Evolutionary conservation across 768 basidiomycete species (phyloP).

Genomic region (Podaxis pistillaris): DNA sequence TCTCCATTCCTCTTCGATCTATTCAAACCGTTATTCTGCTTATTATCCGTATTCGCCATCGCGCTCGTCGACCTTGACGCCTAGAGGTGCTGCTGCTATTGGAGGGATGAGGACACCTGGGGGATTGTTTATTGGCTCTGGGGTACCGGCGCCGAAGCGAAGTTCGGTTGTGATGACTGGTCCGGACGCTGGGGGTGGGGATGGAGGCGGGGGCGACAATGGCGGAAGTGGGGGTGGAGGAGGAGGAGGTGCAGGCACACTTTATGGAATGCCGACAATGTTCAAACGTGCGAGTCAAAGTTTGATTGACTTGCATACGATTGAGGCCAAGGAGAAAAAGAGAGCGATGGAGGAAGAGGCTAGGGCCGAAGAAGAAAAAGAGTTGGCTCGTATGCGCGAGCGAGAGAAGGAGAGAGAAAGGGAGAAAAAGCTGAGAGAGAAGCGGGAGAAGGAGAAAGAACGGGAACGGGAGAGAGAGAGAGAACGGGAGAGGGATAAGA

Average conservation of each 20-base stretch:
- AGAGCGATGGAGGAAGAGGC: constrained; percentile 11
- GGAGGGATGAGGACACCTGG: constrained; percentile 5
- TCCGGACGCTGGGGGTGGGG: neutral
- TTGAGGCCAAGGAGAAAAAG: constrained; percentile 25
- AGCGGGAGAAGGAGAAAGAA: constrained; percentile 4
- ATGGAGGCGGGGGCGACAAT: constrained; percentile 13
- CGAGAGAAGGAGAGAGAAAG: constrained; percentile 24
- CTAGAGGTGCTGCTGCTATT: constrained; percentile 8
- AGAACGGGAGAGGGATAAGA: constrained; percentile 2
- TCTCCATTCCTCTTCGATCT: neutral
- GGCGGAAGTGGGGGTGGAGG: neutral
- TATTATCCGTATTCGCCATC: neutral
- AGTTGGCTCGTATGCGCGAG: constrained; percentile 28
- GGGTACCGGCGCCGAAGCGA: constrained; percentile 6
- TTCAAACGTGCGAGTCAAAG: constrained; percentile 63
- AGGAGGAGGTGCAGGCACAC: neutral
- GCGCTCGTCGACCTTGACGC: constrained; percentile 12
- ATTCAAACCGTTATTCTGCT: neutral
- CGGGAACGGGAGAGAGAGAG: constrained; percentile 12
- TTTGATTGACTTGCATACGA: constrained; percentile 52
- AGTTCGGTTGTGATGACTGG: neutral
- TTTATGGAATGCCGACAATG: constrained; percentile 37
- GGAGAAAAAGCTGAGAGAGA: constrained; percentile 9
- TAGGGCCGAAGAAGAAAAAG: constrained; percentile 25
- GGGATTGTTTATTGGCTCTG: neutral